Evolutionary conservation across 2,329 filamentous ascomycete genomes (phyloP).

Genomic region (Onygenales sp.): DNA sequence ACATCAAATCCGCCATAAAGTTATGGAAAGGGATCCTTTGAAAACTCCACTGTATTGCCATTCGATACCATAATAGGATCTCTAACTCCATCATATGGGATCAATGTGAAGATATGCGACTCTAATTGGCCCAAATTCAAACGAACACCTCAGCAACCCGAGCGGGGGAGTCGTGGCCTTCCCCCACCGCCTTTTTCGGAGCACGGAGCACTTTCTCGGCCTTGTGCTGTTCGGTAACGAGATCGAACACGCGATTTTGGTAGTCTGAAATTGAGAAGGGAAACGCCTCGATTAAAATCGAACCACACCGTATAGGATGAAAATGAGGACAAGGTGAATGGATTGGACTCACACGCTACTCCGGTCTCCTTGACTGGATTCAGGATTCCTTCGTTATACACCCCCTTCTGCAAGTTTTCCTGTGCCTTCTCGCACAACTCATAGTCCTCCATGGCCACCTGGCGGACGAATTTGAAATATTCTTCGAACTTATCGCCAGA

Average conservation of each 20-base stretch:
- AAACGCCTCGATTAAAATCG: not conserved
- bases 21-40: too few species aligned
- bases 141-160: not conserved
- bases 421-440: constrained; percentile 50
- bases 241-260: constrained; percentile 37
- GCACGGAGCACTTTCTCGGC: constrained; percentile 16
- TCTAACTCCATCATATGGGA: too few species aligned
- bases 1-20: too few species aligned
- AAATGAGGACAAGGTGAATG: not conserved
- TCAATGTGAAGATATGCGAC: too few species aligned
- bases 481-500: constrained; percentile 45
- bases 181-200: not conserved
- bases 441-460: constrained; percentile 48
- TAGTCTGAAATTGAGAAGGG: constrained; percentile 26
- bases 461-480: constrained; percentile 47
- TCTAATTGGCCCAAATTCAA: too few species aligned
- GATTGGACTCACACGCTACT: constrained; percentile 37
- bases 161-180: not conserved
- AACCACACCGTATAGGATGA: not conserved
- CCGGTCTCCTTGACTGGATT: constrained; percentile 49
- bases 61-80: too few species aligned
- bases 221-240: constrained; percentile 35
- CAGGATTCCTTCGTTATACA: constrained; percentile 47
- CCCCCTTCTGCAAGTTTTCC: constrained; percentile 42
- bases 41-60: too few species aligned